Base-by-base conservation (phyloP, 1,284 basidiomycete species). In the Termitomyces sp. region DNA sequence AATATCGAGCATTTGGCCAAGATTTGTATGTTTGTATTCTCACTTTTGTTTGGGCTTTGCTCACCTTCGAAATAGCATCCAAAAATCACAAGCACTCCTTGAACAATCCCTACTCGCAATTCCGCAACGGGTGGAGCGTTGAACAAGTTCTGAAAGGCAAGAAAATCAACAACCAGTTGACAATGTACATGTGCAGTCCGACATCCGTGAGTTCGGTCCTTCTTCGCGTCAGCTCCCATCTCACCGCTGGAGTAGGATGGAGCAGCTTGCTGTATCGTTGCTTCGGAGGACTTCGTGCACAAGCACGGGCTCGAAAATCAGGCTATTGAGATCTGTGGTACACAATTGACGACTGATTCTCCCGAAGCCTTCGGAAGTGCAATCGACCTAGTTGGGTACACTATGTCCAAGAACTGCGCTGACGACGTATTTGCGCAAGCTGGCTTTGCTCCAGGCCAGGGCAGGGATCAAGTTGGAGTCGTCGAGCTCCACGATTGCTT, bases 401-500 rank as follows among this genome's bases (percentile, higher is more conserved):
- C 73, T 41, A 93, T 94, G 90, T 79, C 88, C 0, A 84, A 86
- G 62, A 73, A 71, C 15, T 84, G 83, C 52, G 85, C 90, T 1
- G 79, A 90, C 63, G 75, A 83, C 55, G 88, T 85, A 1, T 94
- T 91, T 68, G 71, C 73, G 50, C 78, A 89, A 51, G 90, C 90
- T 15, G 88, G 87, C 2, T 85, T 88, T 60, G 70, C 70, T 10
- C 73, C 76, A 12, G 84, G 85, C 1, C 68, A 86, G 61, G 85
- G 83, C 5, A 73, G 90, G 48, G 83, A 90, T 59, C 78, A 88
- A 57, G 83, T 94, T n/a, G 88, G 89, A 36, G 89, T 94, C 1
- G 73, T 94, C 5, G 92, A 94, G 67, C 71, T 93, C 21, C 92
- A 94, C 62, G 92, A 94, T 65, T 94, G 91, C 67, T 93, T 92